Evolutionary conservation across 2,329 filamentous ascomycete species (phyloP).

Genomic region (Claviceps spartinae): DNA sequence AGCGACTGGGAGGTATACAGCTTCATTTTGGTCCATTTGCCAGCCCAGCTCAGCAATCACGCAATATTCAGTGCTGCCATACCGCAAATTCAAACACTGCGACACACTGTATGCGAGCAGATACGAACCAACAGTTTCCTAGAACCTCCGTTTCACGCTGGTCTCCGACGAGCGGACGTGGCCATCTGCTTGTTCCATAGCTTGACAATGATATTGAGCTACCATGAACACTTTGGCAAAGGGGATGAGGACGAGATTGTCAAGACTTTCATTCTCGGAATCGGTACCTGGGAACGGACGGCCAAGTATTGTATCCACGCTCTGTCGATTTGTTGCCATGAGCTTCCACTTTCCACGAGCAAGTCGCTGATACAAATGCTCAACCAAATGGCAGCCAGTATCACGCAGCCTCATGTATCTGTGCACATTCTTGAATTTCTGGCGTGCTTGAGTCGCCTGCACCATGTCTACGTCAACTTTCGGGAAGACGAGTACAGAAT

Average conservation of each 20-base stretch:
- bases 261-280: conserved; percentile 71
- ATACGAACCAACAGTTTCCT: conserved; percentile 64
- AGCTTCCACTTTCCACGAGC: conserved; percentile 75
- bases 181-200: conserved; percentile 79
- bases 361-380: conserved; percentile 77
- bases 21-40: conserved; percentile 74
- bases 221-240: conserved; percentile 73
- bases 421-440: conserved; percentile 94
- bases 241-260: conserved; percentile 83
- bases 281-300: conserved; percentile 72
- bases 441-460: conserved; percentile 73
- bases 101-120: conserved; percentile 68
- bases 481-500: conserved; percentile 84
- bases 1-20: conserved; percentile 88
- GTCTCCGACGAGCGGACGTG: conserved; percentile 75
- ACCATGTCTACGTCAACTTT: conserved; percentile 76
- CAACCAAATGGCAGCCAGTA: conserved; percentile 88
- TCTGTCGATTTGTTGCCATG: conserved; percentile 86
- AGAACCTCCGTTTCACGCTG: conserved; percentile 66
- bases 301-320: conserved; percentile 92
- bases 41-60: conserved; percentile 81
- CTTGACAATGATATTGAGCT: conserved; percentile 78
- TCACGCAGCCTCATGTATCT: conserved; percentile 82
- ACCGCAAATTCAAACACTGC: conserved; percentile 60
- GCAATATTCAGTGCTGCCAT: conserved; percentile 66